Evolutionary conservation across 805 yeast species (phyloP), one percentile per base, ranked within the genome.

Genomic region (Hermanozyma aechmeae): DNA sequence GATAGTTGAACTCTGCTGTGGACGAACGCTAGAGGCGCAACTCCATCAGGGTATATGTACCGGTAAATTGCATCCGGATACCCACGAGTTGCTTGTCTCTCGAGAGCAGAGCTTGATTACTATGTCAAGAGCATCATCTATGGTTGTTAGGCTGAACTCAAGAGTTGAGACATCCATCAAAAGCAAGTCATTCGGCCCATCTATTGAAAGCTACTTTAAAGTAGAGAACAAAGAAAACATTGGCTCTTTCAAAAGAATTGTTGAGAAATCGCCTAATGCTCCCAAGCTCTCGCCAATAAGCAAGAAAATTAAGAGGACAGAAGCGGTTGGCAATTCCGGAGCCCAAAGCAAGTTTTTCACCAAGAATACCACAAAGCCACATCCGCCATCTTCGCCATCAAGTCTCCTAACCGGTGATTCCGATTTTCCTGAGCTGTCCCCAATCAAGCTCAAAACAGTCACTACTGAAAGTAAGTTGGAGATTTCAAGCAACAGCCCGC

Each of bases 41-140:
- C 39, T 71, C 7, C 87, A 82, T 41, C 37, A 38, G 1, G 52
- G 55, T 24, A 64, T 86, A 13, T 82, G 94, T 7, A 39, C 37
- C 12, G 96, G 93, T 1, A 66, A 63, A 6, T 40, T 81, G 7
- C 73, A 79, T 48, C 96, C 96, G 1, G 61, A 69, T 30, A 61
- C 73, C 1, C 73, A 71, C 37, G 46, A 52, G 25, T 50, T 52
- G 1, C 52, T 78, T 18, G 34, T 61, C 0, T 56, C 77, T 3
- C 55, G 79, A 39, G 79, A 73, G 33, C 58, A 50, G 27, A 46
- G 48, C 27, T 36, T 65, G 25, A 25, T 37, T 8, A 8, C 21
- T 18, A 11, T 8, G 21, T 8, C 11, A 8, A 18, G 12, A 25
- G 28, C 14, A 18, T 34, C 21, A 18, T 18, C 21, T 18, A 27